Percentiles rank a stretch among this genome's conserved stretches.
These are phyloP conservation scores for Tricholomella constricta DNA, from an alignment of 768 basidiomycete species.

Conservation along the genomic window DNA sequence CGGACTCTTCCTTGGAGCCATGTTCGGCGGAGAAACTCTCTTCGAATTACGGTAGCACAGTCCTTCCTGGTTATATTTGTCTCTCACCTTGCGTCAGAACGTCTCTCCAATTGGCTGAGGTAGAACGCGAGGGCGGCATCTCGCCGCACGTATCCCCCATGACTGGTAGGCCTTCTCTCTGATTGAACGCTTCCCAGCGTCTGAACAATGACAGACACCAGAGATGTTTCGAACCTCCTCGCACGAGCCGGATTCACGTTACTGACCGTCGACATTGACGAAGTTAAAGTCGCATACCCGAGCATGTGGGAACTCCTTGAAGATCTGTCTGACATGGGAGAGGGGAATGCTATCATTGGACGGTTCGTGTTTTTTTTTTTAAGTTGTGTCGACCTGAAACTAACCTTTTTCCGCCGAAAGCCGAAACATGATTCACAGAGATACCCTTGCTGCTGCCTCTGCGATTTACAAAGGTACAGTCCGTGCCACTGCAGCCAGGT, in stretches of 20 bases:
- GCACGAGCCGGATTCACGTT: slow-evolving; percentile 91
- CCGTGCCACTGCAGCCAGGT: not conserved
- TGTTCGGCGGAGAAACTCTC: slow-evolving; percentile 94
- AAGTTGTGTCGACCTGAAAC: not conserved
- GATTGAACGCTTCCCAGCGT: not conserved
- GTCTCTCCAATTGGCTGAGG: slow-evolving; percentile 89
- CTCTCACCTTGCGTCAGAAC: slow-evolving; percentile 52
- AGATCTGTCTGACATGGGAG: slow-evolving; percentile 96
- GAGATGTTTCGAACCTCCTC: slow-evolving; percentile 91
- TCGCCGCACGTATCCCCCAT: slow-evolving; percentile 97
- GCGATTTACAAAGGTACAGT: slow-evolving; percentile 86
- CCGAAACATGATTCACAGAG: slow-evolving; percentile 69
- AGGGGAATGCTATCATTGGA: slow-evolving; percentile 88
- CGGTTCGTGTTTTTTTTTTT: slow-evolving; percentile 46
- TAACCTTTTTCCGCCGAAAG: slow-evolving; percentile 35
- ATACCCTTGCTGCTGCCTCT: slow-evolving; percentile 88
- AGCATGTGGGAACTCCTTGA: slow-evolving; percentile 95
- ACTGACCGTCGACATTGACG: slow-evolving; percentile 94
- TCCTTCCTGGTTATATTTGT: not conserved
- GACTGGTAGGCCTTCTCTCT: slow-evolving; percentile 65
- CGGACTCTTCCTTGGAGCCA: slow-evolving; percentile 91
- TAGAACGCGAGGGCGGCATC: slow-evolving; percentile 93
- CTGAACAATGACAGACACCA: slow-evolving; percentile 62
- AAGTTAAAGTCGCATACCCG: slow-evolving; percentile 88
- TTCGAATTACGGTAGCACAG: slow-evolving; percentile 82